Evolutionary conservation across 2,329 filamentous ascomycete species (phyloP), one percentile per base, ranked within the genome.

Genomic region (Venturia carpophila): DNA sequence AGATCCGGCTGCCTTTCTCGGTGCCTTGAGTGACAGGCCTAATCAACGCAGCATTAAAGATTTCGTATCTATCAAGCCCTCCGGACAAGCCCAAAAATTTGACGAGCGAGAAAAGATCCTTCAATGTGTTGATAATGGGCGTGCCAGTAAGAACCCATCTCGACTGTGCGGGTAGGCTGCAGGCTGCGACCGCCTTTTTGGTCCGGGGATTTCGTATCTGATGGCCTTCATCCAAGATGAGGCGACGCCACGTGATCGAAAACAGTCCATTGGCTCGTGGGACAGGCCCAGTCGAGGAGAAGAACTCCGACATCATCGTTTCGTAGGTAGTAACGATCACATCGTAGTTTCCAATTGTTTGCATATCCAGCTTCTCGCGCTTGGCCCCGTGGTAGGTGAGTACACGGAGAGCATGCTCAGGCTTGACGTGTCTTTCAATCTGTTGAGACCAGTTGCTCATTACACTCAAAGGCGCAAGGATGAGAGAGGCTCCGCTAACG

Each of bases 361-460:
- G 75, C 0, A 76, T 71, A 1, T 77, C 78, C 64, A 83, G 82
- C 11, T 69, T 67, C 65, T 82, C 77, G 67, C 84, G 80, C 69
- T 81, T 77, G 69, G 77, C 73, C 0, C 89, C 89, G 71, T 96
- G 90, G 71, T 93, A 94, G 41, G 87, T 85, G 70, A 91, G 80
- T 5, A 94, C 81, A 11, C 81, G 85, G 7, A 91, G 84, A 1
- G 79, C 76, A 65, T 84, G 77, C n/a, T 88, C 82, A 5, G 80
- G 74, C 45, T 85, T 82, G 58, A 93, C 83, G 71, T 96, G 92
- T 45, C 83, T 81, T 67, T 84, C 79, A 64, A 93, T 89, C 64
- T 96, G 91, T 64, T 88, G 85, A 69, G 84, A 85, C 92, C 92
- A 96, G 70, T 96, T 96, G 71, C 88, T 92, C 89, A 96, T 92